These are phyloP conservation scores for Rheum nobile DNA, from an alignment of 148 eudicot species.

Conservation along the genomic window DNA sequence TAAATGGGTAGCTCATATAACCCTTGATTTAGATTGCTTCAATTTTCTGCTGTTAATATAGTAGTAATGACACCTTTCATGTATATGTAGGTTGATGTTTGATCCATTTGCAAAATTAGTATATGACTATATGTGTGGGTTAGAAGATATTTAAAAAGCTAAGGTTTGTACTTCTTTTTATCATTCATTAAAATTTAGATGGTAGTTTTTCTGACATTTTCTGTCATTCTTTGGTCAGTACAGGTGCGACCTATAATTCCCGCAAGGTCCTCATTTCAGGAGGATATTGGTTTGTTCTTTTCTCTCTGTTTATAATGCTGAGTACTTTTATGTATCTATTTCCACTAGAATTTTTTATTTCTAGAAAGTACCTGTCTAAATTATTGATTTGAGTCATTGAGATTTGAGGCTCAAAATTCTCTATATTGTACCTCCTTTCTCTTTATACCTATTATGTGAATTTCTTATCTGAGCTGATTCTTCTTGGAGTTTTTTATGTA, in stretches of 20 bases:
- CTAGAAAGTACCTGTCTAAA: background rate
- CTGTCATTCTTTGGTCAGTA: conserved; percentile 2
- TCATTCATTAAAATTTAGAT: background rate
- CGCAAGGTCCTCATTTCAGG: conserved; percentile 46
- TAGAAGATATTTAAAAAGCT: conserved; percentile 63
- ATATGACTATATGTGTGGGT: conserved; percentile 71
- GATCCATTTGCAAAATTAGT: conserved; percentile 68
- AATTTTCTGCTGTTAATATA: no score
- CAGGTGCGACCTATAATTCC: conserved; percentile 68
- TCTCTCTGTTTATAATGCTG: background rate
- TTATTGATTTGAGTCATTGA: no score
- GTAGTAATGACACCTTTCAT: no score
- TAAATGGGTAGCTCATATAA: no score
- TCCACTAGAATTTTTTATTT: background rate
- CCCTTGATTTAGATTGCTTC: no score
- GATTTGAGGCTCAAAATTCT: background rate
- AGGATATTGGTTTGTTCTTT: conserved; percentile 59
- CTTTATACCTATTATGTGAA: background rate
- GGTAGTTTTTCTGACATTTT: background rate
- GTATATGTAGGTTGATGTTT: conserved; percentile 77
- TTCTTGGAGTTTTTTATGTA: background rate
- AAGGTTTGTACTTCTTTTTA: conserved; percentile 43
- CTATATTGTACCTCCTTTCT: background rate
- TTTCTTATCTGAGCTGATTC: background rate
- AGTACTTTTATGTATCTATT: background rate